Percentiles rank a stretch among this genome's conserved stretches.
These are phyloP conservation scores for Debaryomyces robertsiae DNA, from an alignment of 1,139 yeast genomes.

Conservation along the genomic window DNA sequence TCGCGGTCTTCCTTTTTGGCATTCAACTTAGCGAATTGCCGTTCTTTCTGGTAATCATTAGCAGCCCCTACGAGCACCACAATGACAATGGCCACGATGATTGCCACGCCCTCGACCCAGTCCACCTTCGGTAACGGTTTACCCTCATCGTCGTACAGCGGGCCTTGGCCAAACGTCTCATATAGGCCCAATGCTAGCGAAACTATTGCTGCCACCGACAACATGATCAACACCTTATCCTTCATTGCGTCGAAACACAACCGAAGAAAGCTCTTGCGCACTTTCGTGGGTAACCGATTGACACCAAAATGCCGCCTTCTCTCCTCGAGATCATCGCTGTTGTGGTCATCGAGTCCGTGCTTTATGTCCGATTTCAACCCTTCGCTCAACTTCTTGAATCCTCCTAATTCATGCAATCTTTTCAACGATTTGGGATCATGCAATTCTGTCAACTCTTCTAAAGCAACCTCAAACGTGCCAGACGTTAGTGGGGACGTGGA, in stretches of 20 bases:
- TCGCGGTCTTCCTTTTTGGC: constrained; percentile 84
- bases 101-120: constrained; percentile 99
- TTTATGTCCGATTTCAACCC: constrained; percentile 41
- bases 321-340: constrained; percentile 27
- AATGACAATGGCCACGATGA: constrained; percentile 84
- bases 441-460: constrained; percentile 38
- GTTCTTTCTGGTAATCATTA: constrained; percentile 94
- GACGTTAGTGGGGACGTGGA: constrained; percentile 7
- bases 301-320: constrained; percentile 60
- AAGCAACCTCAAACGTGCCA: constrained; percentile 17
- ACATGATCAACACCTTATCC: constrained; percentile 84
- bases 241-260: constrained; percentile 84
- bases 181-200: constrained; percentile 90
- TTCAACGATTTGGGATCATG: constrained; percentile 58
- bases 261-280: constrained; percentile 63
- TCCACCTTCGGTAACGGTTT: constrained; percentile 76
- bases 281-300: constrained; percentile 70
- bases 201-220: constrained; percentile 83
- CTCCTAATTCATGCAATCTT: constrained; percentile 45
- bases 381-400: constrained; percentile 31
- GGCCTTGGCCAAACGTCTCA: constrained; percentile 85
- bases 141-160: constrained; percentile 78
- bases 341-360: constrained; percentile 46
- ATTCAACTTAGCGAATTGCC: constrained; percentile 87
- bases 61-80: constrained; percentile 93